These are phyloP conservation scores for Yamagishiella unicocca DNA, from an alignment of 139 green algal species.

Conservation along the genomic window DNA sequence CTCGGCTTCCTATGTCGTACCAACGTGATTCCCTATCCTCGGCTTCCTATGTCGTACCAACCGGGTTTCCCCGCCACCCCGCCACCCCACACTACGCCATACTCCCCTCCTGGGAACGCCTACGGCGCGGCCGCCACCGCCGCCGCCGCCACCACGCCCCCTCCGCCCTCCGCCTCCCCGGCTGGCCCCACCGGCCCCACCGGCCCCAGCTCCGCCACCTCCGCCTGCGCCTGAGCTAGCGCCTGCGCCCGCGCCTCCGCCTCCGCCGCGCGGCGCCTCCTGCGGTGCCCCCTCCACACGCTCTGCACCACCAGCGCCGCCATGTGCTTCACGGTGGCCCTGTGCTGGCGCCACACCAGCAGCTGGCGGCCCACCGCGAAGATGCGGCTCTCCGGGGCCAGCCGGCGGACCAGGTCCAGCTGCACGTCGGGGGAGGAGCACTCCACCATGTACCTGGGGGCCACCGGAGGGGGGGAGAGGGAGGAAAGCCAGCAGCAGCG, in stretches of 20 bases:
- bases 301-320: slow-evolving; percentile 55
- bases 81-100: too few species aligned
- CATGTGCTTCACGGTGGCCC: neutral
- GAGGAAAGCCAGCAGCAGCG: too few species aligned
- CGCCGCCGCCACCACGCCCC: too few species aligned
- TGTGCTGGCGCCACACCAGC: slow-evolving; percentile 30
- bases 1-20: too few species aligned
- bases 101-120: too few species aligned
- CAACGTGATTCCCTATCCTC: too few species aligned
- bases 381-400: slow-evolving; percentile 23
- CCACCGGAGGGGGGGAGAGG: neutral
- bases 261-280: neutral
- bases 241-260: neutral
- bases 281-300: slow-evolving; percentile 39
- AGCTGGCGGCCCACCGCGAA: slow-evolving; percentile 29
- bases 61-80: too few species aligned
- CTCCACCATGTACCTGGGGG: slow-evolving; percentile 32
- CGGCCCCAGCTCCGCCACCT: too few species aligned
- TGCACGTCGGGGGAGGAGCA: neutral
- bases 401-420: slow-evolving; percentile 27
- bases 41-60: too few species aligned
- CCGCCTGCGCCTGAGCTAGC: neutral
- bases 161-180: too few species aligned
- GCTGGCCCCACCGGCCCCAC: too few species aligned
- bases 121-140: too few species aligned